A percentile compares a stretch with the other conserved stretches of the same genome.
These are phyloP conservation scores for Lentinula sp. DNA, from an alignment of 768 basidiomycete species.

Conservation along the genomic window DNA sequence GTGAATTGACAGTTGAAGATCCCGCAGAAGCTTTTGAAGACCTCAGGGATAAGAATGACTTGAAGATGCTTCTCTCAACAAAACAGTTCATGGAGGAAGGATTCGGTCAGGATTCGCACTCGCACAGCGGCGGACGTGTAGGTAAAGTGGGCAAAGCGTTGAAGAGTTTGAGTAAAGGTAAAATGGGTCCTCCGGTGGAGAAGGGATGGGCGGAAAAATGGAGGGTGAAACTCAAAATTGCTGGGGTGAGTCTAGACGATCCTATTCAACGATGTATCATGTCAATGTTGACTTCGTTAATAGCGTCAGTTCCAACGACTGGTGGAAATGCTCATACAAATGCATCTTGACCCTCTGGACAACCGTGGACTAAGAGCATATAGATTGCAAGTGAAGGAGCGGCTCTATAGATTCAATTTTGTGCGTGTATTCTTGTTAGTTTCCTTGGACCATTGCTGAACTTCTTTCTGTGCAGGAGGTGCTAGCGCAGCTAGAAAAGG, in stretches of 20 bases:
- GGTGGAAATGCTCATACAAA: slow-evolving; percentile 83
- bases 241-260: slow-evolving; percentile 49
- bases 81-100: slow-evolving; percentile 67
- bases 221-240: slow-evolving; percentile 83
- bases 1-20: slow-evolving; percentile 96
- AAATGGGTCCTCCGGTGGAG: slow-evolving; percentile 73
- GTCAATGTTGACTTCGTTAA: slow-evolving; percentile 3
- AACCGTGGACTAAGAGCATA: slow-evolving; percentile 52
- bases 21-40: slow-evolving; percentile 98
- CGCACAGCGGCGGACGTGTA: slow-evolving; percentile 47
- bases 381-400: slow-evolving; percentile 89
- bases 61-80: slow-evolving; percentile 66
- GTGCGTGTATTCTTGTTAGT: slow-evolving; percentile 37
- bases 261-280: not conserved
- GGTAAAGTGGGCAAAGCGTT: slow-evolving; percentile 37
- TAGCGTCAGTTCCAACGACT: slow-evolving; percentile 93
- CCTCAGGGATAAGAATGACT: slow-evolving; percentile 86
- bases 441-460: not conserved
- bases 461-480: slow-evolving; percentile 54
- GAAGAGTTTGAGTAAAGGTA: slow-evolving; percentile 42
- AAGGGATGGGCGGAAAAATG: slow-evolving; percentile 74
- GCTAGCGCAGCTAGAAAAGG: slow-evolving; percentile 79
- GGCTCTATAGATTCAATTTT: slow-evolving; percentile 92
- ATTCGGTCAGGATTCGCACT: slow-evolving; percentile 40
- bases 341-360: slow-evolving; percentile 62